Conservation (phyloP, 129 eudicot species). For the Erigeron canadensis region DNA sequence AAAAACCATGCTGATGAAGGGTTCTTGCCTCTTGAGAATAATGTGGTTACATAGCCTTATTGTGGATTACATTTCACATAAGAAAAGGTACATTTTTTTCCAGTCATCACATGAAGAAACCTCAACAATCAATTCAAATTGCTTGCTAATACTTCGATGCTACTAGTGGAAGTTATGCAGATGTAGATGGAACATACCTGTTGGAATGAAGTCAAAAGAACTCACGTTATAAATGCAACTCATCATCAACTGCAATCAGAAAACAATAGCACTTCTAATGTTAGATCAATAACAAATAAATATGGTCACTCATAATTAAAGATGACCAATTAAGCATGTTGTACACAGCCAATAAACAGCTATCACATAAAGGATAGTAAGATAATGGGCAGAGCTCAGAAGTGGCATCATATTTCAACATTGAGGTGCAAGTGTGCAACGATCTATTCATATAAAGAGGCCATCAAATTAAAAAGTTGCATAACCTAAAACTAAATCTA, state of each 20-base stretch:
- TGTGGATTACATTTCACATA: not conserved
- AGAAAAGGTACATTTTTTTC: not conserved
- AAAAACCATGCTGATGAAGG: not conserved
- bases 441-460: not conserved
- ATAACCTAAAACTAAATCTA: not conserved
- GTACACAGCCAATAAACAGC: constrained; percentile 4
- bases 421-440: not conserved
- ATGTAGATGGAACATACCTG: constrained; percentile 42
- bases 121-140: not conserved
- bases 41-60: not conserved
- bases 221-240: constrained; percentile 41
- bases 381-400: constrained; percentile 13
- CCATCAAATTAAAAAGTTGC: not conserved
- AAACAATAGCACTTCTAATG: not conserved
- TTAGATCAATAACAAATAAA: not conserved
- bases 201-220: constrained; percentile 59
- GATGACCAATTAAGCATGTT: not conserved
- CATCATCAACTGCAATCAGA: constrained; percentile 50
- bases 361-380: not conserved
- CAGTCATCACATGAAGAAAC: not conserved
- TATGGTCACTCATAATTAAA: not conserved
- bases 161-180: constrained; percentile 9
- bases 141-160: not conserved
- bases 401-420: not conserved
- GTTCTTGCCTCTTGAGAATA: not conserved